Evolutionary conservation across 2,329 filamentous ascomycete species (phyloP).

Genomic region (Hypoxylon sp.): DNA sequence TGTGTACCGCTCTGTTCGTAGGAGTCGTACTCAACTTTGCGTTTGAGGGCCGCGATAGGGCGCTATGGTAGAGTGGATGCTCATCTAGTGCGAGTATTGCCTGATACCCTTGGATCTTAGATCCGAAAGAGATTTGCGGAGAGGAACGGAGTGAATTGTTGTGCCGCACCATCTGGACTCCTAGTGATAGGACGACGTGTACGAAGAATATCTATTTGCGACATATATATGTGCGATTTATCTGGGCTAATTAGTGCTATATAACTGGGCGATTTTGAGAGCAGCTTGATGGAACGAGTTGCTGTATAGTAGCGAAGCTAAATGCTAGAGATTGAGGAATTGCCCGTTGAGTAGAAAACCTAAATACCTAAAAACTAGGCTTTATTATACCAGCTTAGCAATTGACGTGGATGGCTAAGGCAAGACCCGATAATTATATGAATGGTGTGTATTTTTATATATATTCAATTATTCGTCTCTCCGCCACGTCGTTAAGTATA

Average conservation of each 20-base stretch:
- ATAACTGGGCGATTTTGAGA: slow-evolving; percentile 3
- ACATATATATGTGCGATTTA: background rate
- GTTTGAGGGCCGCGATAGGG: slow-evolving; percentile 76
- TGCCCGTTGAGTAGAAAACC: background rate
- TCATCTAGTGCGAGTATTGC: background rate
- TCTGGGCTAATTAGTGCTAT: background rate
- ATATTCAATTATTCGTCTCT: slow-evolving; percentile 6
- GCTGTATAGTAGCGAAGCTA: slow-evolving; percentile 16
- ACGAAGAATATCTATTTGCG: background rate
- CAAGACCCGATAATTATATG: background rate
- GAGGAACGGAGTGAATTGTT: background rate
- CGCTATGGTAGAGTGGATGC: slow-evolving; percentile 61
- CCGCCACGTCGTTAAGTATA: slow-evolving; percentile 2
- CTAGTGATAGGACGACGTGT: background rate
- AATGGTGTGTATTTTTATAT: background rate
- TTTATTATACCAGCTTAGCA: no score
- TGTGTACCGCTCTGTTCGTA: slow-evolving; percentile 80
- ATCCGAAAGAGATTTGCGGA: background rate
- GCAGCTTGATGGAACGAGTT: background rate
- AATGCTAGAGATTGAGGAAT: background rate
- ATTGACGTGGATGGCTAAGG: background rate
- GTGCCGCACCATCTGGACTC: background rate
- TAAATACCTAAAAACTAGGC: background rate
- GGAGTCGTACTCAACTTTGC: slow-evolving; percentile 86
- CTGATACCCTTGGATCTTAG: background rate